phyloP scores from a whole-genome alignment of 1,139 yeast species.

The Kodamaea arcana region DNA sequence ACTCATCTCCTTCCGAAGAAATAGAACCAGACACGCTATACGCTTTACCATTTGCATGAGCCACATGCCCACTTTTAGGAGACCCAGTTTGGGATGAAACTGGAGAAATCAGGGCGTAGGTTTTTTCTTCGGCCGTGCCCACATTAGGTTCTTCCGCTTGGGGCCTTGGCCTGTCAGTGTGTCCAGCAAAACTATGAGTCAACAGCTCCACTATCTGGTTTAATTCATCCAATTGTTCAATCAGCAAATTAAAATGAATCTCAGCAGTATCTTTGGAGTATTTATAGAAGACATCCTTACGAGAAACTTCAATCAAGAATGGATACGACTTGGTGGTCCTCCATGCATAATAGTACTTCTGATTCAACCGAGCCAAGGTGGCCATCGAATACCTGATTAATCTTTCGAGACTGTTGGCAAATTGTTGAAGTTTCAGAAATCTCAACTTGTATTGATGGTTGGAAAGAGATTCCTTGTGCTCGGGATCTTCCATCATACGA shows the following conservation, averaged over 20 bases:
- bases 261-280: conserved; percentile 11
- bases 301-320: conserved; percentile 21
- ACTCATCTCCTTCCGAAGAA: conserved; percentile 9
- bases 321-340: conserved; percentile 35
- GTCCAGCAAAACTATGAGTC: conserved; percentile 4
- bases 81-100: not conserved
- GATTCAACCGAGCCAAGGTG: conserved; percentile 27
- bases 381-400: conserved; percentile 20
- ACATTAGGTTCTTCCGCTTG: not conserved
- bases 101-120: conserved; percentile 1
- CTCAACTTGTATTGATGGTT: conserved; percentile 11
- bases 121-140: not conserved
- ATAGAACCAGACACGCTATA: not conserved
- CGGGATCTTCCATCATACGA: conserved; percentile 11
- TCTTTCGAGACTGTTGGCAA: conserved; percentile 14
- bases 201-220: conserved; percentile 15
- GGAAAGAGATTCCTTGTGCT: conserved; percentile 18
- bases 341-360: conserved; percentile 45
- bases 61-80: not conserved
- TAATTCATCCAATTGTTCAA: conserved; percentile 26
- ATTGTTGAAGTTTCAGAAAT: conserved; percentile 11
- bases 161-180: not conserved
- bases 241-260: conserved; percentile 11
- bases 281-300: conserved; percentile 28
- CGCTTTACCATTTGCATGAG: not conserved